Conservation (phyloP, 2,329 filamentous ascomycete genomes). For the Nemania sp. region DNA sequence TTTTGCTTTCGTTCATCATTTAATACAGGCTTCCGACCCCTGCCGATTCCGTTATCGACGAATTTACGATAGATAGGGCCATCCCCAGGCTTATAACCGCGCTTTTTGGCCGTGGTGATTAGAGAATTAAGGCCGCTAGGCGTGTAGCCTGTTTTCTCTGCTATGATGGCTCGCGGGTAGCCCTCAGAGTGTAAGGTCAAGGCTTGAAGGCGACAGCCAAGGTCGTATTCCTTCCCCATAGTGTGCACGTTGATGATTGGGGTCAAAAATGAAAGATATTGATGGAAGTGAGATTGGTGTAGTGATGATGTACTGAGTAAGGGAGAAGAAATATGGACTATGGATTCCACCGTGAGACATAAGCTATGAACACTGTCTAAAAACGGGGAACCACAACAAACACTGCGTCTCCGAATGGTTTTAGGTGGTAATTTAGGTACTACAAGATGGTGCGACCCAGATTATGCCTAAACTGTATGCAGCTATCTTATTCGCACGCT, state of each 20-base stretch:
- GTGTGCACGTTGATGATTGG: neutral
- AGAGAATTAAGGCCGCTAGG: neutral
- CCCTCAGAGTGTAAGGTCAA: conserved; percentile 7
- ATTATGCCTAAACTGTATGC: too few relatives aligned
- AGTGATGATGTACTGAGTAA: too few relatives aligned
- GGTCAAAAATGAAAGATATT: too few relatives aligned
- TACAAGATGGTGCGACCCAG: too few relatives aligned
- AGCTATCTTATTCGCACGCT: too few relatives aligned
- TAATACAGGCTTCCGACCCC: neutral
- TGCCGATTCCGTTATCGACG: neutral
- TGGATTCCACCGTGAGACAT: too few relatives aligned
- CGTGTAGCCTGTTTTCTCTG: conserved; percentile 7
- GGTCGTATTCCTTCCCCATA: neutral
- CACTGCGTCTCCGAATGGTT: too few relatives aligned
- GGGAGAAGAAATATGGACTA: too few relatives aligned
- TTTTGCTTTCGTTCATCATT: neutral
- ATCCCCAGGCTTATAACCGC: conserved; percentile 7
- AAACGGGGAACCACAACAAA: too few relatives aligned
- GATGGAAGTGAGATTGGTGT: too few relatives aligned
- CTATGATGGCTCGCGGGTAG: neutral
- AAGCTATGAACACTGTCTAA: too few relatives aligned
- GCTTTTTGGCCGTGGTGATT: conserved; percentile 1
- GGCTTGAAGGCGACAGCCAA: conserved; percentile 2
- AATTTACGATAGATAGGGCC: conserved; percentile 1
- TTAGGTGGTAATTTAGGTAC: too few relatives aligned